Evolutionary conservation across 1,139 yeast genomes (phyloP), one percentile per base, ranked within the genome.

Genomic region (Saccharomycopsis hybrid): DNA sequence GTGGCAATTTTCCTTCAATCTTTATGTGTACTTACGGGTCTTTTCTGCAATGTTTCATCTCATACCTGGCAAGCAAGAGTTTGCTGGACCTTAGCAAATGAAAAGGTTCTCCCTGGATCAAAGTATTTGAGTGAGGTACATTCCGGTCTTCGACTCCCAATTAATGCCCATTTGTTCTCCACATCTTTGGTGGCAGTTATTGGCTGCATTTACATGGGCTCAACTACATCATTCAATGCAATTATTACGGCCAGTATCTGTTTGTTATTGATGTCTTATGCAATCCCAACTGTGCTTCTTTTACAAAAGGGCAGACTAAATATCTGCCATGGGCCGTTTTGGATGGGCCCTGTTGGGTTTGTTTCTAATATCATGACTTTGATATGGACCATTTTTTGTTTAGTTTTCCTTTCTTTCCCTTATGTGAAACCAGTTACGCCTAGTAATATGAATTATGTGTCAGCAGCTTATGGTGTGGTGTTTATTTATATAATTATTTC

Each of bases 81-180:
- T 57, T 77, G 85, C 59, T 84, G 90, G 90, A 81, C 89, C 5
- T 85, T 83, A 62, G 73, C 88, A 18, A 77, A 90, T 65, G 90
- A 84, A 66, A 69, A 72, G 39, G 80, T 80, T 53, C 63, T 77
- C 49, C 77, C 77, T 33, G 77, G 71, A 41, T 71, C 80, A 24
- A 66, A 65, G 49, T 66, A 65, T 50, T 74, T 78, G 77, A 63
- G 76, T 8, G 63, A 65, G 58, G 71, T 77, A 41, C 70, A 75
- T 60, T 65, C 70, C 36, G 67, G 62, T 48, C 64, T 73, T 24
- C 76, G 75, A 35, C 71, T 76, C 13, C 82, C 82, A 39, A 61
- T 76, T 46, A 72, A 74, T 55, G 81, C 81, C 2, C 81, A 77
- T 57, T 59, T 76, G 56, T 70, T 77, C 67, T 76, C 82, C 5